Conservation (phyloP, 495 filamentous ascomycete species). For the Beverwykella pulmonaria region DNA sequence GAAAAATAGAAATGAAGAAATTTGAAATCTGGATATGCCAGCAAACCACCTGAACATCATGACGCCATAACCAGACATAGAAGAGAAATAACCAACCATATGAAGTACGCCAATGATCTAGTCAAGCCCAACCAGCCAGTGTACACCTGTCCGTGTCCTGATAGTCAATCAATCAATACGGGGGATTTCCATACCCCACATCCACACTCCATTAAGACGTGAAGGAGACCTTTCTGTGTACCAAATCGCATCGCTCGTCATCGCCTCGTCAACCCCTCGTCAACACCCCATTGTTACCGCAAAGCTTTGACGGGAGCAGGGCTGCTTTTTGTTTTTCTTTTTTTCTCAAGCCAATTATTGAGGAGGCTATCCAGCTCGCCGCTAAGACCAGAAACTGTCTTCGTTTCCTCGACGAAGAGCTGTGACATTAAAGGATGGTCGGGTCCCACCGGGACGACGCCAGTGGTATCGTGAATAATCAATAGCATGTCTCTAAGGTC, state of each 20-base stretch:
- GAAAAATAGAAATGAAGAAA: not conserved
- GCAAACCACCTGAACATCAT: not conserved
- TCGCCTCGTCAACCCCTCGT: not conserved
- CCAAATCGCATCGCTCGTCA: not conserved
- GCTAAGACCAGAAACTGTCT: slow-evolving; percentile 19
- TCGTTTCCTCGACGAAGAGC: slow-evolving; percentile 81
- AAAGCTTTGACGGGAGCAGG: not conserved
- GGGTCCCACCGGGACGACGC: slow-evolving; percentile 69
- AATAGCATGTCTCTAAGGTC: slow-evolving; percentile 89
- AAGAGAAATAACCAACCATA: not conserved
- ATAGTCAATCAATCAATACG: not conserved
- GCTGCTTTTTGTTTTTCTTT: slow-evolving; percentile 17
- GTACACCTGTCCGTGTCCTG: not conserved
- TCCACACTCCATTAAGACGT: not conserved
- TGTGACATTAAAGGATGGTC: slow-evolving; percentile 83
- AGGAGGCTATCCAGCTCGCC: slow-evolving; percentile 31
- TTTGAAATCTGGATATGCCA: not conserved
- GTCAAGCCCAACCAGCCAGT: not conserved
- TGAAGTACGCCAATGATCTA: not conserved
- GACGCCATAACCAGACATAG: not conserved
- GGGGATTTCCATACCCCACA: not conserved
- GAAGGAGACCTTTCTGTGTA: not conserved
- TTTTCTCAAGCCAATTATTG: slow-evolving; percentile 25
- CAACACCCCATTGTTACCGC: not conserved
- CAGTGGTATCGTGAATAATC: slow-evolving; percentile 87